phyloP scores from a whole-genome alignment of 768 basidiomycete genomes.

The Pleurotus platypus region DNA sequence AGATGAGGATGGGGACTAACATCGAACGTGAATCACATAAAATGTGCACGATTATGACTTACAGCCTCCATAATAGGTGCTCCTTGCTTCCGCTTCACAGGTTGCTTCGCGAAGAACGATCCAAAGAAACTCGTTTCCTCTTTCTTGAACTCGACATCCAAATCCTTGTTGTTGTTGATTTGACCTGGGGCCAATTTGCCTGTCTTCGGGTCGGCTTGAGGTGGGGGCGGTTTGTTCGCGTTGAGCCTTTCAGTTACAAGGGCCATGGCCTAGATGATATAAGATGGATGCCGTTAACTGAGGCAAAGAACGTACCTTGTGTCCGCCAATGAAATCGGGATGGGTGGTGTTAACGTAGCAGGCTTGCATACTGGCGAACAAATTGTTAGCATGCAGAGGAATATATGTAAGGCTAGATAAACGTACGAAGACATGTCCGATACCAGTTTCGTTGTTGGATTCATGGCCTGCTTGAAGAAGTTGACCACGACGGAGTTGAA shows the following conservation, averaged over 20 bases:
- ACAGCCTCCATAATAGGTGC: conserved; percentile 46
- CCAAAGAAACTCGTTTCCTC: conserved; percentile 93
- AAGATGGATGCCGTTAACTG: background rate
- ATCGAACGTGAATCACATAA: background rate
- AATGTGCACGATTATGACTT: conserved; percentile 5
- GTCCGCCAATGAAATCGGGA: conserved; percentile 96
- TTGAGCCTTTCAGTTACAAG: conserved; percentile 81
- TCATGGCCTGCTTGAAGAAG: conserved; percentile 95
- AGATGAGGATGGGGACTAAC: too few species aligned
- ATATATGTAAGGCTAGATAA: background rate
- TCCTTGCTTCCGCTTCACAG: conserved; percentile 58
- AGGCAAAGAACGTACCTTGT: conserved; percentile 51
- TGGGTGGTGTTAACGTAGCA: conserved; percentile 99
- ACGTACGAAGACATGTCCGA: conserved; percentile 87
- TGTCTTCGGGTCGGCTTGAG: conserved; percentile 64
- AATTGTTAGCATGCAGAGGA: conserved; percentile 2
- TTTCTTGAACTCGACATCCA: conserved; percentile 86
- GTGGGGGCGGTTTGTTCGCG: conserved; percentile 69
- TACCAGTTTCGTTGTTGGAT: conserved; percentile 92
- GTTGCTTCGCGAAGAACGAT: conserved; percentile 83
- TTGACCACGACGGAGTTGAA: conserved; percentile 96
- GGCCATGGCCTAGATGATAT: conserved; percentile 66
- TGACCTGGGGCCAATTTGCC: conserved; percentile 56
- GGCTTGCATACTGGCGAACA: conserved; percentile 79
- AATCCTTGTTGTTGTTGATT: conserved; percentile 91